These are phyloP conservation scores for Iberis pinnata DNA, from an alignment of 345 rosid genomes.

Conservation along the genomic window DNA sequence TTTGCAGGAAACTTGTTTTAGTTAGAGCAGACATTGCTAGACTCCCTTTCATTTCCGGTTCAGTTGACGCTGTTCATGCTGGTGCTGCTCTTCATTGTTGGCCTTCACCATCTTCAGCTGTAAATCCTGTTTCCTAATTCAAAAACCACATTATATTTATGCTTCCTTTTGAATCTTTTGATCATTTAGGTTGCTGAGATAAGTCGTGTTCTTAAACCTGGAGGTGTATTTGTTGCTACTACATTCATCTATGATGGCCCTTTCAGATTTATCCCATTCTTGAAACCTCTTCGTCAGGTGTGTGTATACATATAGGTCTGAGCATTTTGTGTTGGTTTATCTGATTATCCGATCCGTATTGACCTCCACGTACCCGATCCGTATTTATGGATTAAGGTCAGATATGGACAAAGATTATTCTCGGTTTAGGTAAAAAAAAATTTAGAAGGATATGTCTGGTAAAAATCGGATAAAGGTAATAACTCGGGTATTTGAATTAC, in stretches of 20 bases:
- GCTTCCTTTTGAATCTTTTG: slow-evolving; percentile 2
- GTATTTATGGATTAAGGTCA: no score
- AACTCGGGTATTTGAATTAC: no score
- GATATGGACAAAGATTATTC: no score
- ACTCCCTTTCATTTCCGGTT: slow-evolving; percentile 67
- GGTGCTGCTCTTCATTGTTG: slow-evolving; percentile 94
- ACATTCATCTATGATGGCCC: slow-evolving; percentile 64
- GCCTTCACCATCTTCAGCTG: slow-evolving; percentile 84
- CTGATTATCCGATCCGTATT: no score
- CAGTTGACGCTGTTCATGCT: slow-evolving; percentile 82
- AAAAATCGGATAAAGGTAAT: no score
- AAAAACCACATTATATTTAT: background rate
- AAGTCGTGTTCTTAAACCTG: slow-evolving; percentile 77
- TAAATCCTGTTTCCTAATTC: slow-evolving; percentile 28
- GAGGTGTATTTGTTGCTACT: slow-evolving; percentile 80
- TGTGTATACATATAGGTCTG: slow-evolving; percentile 26
- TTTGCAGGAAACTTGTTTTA: slow-evolving; percentile 54
- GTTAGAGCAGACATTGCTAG: slow-evolving; percentile 88
- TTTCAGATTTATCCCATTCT: slow-evolving; percentile 38
- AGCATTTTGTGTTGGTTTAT: no score
- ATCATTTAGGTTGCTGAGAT: slow-evolving; percentile 62
- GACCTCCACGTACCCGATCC: no score
- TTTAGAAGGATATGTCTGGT: no score
- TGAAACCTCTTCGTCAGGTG: slow-evolving; percentile 55
- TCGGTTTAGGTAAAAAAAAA: no score